Evolutionary conservation across 805 yeast genomes (phyloP).

Genomic region (Nakazawaea wickerhamii): DNA sequence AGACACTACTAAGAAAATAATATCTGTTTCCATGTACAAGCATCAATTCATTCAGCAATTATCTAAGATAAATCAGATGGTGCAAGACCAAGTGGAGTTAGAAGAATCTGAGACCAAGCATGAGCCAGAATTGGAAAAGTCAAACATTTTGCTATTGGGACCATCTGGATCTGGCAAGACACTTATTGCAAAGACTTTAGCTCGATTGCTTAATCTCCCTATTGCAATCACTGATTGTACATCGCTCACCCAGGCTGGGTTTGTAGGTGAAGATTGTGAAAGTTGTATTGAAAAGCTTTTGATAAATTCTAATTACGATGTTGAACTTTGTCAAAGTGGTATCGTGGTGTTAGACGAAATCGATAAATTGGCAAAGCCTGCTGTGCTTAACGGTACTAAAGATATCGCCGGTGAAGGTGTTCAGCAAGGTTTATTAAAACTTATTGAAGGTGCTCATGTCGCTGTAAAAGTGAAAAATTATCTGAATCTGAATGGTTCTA

Average conservation of each 20-base stretch:
- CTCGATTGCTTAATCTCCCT: conserved; percentile 47
- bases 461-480: conserved; percentile 32
- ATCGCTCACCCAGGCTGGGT: conserved; percentile 58
- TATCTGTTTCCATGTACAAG: conserved; percentile 57
- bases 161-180: conserved; percentile 65
- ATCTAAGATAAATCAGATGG: conserved; percentile 1
- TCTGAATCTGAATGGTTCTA: conserved; percentile 9
- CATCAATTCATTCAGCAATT: conserved; percentile 31
- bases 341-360: conserved; percentile 56
- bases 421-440: conserved; percentile 52
- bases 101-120: conserved; percentile 21
- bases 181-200: conserved; percentile 48
- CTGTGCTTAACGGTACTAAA: conserved; percentile 40
- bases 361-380: conserved; percentile 50
- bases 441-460: conserved; percentile 52
- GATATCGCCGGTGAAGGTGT: conserved; percentile 66
- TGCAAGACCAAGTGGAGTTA: neutral
- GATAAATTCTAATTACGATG: conserved; percentile 45
- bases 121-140: conserved; percentile 45
- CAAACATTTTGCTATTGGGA: conserved; percentile 51
- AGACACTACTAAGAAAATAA: conserved; percentile 48
- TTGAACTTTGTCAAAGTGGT: conserved; percentile 48
- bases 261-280: conserved; percentile 61
- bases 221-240: conserved; percentile 59
- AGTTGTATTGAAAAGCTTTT: conserved; percentile 48